phyloP scores from a whole-genome alignment of 805 yeast species.

The Pichia rugopelliculosa region DNA sequence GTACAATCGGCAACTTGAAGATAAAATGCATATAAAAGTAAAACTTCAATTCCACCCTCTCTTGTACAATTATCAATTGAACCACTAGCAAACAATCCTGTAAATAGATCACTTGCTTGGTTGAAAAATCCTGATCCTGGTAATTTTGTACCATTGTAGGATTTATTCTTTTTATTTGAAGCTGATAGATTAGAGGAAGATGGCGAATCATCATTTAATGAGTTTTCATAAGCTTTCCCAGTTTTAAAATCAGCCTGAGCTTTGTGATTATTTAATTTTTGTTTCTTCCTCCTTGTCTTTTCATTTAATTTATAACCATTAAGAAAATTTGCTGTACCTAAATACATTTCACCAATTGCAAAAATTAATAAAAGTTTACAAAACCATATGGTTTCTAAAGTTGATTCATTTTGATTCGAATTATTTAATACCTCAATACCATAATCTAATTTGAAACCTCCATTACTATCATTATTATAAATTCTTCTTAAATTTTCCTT shows the following conservation, averaged over 20 bases:
- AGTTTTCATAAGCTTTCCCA: neutral
- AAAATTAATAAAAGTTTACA: constrained; percentile 67
- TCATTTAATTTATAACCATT: constrained; percentile 39
- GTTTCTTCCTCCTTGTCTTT: constrained; percentile 17
- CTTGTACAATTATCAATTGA: constrained; percentile 69
- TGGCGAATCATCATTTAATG: neutral
- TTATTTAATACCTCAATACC: constrained; percentile 19
- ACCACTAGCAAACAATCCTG: constrained; percentile 73
- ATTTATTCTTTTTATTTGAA: neutral
- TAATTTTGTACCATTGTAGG: constrained; percentile 34
- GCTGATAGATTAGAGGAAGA: neutral
- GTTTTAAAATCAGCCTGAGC: neutral
- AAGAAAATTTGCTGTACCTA: constrained; percentile 63
- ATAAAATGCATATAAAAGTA: constrained; percentile 68
- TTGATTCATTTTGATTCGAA: constrained; percentile 40
- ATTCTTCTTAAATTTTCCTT: constrained; percentile 58
- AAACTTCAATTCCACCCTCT: constrained; percentile 74
- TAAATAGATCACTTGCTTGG: constrained; percentile 71
- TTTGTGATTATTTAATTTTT: constrained; percentile 9
- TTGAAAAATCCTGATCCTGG: constrained; percentile 78
- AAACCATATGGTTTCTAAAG: constrained; percentile 72
- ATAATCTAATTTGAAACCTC: constrained; percentile 24
- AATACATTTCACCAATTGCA: constrained; percentile 77
- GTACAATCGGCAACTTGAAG: constrained; percentile 81
- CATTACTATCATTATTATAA: constrained; percentile 41